Percentiles rank a stretch among this genome's conserved stretches.
Evolutionary conservation across 2,329 filamentous ascomycete species (phyloP).

Genomic region (Xylariaceae sp.): DNA sequence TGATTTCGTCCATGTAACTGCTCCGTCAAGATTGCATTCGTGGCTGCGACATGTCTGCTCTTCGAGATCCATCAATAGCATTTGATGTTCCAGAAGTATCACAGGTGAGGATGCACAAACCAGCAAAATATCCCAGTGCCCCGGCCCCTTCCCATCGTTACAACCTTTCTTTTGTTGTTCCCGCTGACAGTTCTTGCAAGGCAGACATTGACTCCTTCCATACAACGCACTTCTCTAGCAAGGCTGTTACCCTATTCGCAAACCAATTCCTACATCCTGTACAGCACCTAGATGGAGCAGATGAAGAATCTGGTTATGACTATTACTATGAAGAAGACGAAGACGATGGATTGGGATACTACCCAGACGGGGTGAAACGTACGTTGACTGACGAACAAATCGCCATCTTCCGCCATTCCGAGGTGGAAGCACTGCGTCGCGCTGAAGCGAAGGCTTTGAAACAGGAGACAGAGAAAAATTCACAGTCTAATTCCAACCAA

Average conservation of each 20-base stretch:
- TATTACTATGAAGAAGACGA: slow-evolving; percentile 33
- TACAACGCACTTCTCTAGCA: slow-evolving; percentile 51
- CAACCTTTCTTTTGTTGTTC: slow-evolving; percentile 5
- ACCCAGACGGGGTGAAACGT: slow-evolving; percentile 78
- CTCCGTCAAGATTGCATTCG: no score
- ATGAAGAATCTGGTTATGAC: slow-evolving; percentile 18
- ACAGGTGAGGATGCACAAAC: no score
- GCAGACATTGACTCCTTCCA: slow-evolving; percentile 56
- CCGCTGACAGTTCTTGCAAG: slow-evolving; percentile 36
- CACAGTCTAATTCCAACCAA: slow-evolving; percentile 7
- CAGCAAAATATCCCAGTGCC: slow-evolving; percentile 19
- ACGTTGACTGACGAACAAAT: slow-evolving; percentile 91
- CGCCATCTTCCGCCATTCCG: slow-evolving; percentile 82
- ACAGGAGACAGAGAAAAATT: slow-evolving; percentile 15
- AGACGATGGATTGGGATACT: slow-evolving; percentile 73
- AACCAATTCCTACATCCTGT: slow-evolving; percentile 42
- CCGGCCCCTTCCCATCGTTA: neutral
- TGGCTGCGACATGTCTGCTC: slow-evolving; percentile 20
- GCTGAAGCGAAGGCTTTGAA: slow-evolving; percentile 35
- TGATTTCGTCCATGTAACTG: no score
- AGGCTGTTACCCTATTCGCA: slow-evolving; percentile 42
- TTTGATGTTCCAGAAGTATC: slow-evolving; percentile 34
- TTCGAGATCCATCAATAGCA: slow-evolving; percentile 7
- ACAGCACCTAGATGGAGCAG: slow-evolving; percentile 25
- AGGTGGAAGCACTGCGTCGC: slow-evolving; percentile 67